Base-by-base conservation (phyloP, 495 filamentous ascomycete species). In the Cenococcum geophilum region DNA sequence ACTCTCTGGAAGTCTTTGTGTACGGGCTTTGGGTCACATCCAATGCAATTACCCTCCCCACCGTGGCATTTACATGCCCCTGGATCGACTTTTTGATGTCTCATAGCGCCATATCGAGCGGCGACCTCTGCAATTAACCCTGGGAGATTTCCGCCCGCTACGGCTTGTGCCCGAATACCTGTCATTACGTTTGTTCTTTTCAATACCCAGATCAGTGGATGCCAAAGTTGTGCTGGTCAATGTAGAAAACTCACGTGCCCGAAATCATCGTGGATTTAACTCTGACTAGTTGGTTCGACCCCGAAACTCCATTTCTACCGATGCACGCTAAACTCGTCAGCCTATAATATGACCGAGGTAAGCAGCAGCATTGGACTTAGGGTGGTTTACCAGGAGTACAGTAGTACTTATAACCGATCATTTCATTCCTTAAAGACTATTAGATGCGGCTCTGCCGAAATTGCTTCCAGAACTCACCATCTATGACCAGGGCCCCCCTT, bases 401-500 rank as follows among this genome's bases (percentile, higher is more conserved):
- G 23, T 55, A 55, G 18, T 25, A 35, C 55, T 40, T 57, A 22
- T 21, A 27, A 21, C 40, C 56, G 50, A 49, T 37, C 27, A 42
- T 35, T 22, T 47, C 32, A 50, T 48, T 32, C 27, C 27, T 32
- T 32, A 32, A 32, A 32, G 27, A 32, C 27, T 6, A 32, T 32
- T 32, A 32, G 27, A 32, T 32, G 27, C 6, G 27, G 27, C 27
- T 32, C 27, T 32, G 27, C 6, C 2, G 27, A 32, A 6, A 6
- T 32, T 32, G 27, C 3, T n/a, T n/a, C 27, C 27, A 32, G 27
- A 6, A 32, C 27, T 32, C 27, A 59, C 68, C 68, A 71, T 59
- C 36, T 32, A 53, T 35, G 49, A 18, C 55, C 60, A 36, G 42
- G 20, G 35, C 71, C 71, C 21, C 71, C 68, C 32, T 57, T 50